Conservation (phyloP, 1,284 basidiomycete species). For the Leucoagaricus sp. region DNA sequence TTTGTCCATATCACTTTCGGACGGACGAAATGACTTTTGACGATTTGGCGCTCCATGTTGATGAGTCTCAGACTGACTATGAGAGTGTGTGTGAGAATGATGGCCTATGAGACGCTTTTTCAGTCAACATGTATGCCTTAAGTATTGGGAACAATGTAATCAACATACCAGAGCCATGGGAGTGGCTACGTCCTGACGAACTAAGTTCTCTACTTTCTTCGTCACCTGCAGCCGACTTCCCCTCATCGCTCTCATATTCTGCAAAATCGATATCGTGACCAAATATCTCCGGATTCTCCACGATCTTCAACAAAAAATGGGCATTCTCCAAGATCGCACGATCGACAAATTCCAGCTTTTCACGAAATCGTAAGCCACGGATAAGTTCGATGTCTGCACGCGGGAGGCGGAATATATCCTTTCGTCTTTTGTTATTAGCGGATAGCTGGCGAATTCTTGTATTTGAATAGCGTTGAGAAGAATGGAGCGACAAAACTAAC, state of each 20-base stretch:
- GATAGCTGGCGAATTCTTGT: slow-evolving; percentile 48
- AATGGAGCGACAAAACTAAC: slow-evolving; percentile 36
- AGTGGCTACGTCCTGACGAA: not conserved
- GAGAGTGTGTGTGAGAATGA: slow-evolving; percentile 29
- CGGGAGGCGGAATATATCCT: slow-evolving; percentile 67
- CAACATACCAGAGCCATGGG: not conserved
- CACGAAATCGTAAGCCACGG: slow-evolving; percentile 61
- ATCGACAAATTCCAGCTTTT: slow-evolving; percentile 69
- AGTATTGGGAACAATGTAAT: not conserved
- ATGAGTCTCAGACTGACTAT: slow-evolving; percentile 24
- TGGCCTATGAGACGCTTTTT: not conserved
- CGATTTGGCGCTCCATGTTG: slow-evolving; percentile 25
- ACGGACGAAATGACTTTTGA: slow-evolving; percentile 47
- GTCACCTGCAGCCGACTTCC: not conserved
- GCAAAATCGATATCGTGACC: slow-evolving; percentile 46
- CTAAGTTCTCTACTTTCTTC: not conserved
- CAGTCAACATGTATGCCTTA: not conserved
- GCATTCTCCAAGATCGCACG: slow-evolving; percentile 70
- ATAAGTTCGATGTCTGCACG: slow-evolving; percentile 62
- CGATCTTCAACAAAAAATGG: slow-evolving; percentile 64
- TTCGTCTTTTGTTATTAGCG: slow-evolving; percentile 73
- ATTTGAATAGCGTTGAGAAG: slow-evolving; percentile 11
- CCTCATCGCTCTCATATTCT: slow-evolving; percentile 25
- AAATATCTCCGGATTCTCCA: slow-evolving; percentile 75
- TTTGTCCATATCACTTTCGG: slow-evolving; percentile 83